Base-by-base conservation (phyloP, 2,329 filamentous ascomycete species). In the Claviceps lovelessii region DNA sequence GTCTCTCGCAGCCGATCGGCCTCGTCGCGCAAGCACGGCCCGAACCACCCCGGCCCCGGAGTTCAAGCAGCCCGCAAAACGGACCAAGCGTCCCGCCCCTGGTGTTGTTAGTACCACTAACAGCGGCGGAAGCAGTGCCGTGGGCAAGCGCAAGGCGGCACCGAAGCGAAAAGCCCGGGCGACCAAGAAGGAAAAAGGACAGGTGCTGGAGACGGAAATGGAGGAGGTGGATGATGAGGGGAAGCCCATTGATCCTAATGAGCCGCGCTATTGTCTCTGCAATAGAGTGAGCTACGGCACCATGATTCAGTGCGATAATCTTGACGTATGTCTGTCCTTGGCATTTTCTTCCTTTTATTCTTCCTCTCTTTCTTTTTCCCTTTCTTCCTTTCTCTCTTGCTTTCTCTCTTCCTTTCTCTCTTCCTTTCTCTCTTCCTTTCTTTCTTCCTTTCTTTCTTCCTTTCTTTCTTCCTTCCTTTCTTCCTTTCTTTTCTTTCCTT, bases 271-370 rank as follows among this genome's bases (percentile, higher is more conserved):
- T 67, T 93, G 88, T 64, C 68, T 85, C 54, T 93, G 88, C 68
- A 85, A 88, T 61, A 76, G 87, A 56, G 85, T 93, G 53, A 89
- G 85, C 66, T 90, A 84, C 65, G 88, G 88, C 53, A 83, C 78
- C 23, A 93, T 93, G 88, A 88, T 93, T 65, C 80, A 81, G 57
- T 93, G 88, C 68, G 87, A 91, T 63, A 89, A 89, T 62, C 74
- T 80, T 48, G 84, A 88, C 69, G 84, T 87, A 72, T 79, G 81
- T 72, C 54, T 23, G 4, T 39, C 13, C 15, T 46, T 23, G 19
- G 44, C 23, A 23, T 23, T 23, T 23, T 23, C 23, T 23, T 23
- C 23, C 23, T 23, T 23, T 23, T 23, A 3, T 23, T 28, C 13
- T 46, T 23, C 28, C 11, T 6, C 19, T 13, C 48, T 39, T 29